These are phyloP conservation scores for Avicennia marina DNA, from an alignment of 257 asterid genomes.

Conservation along the genomic window DNA sequence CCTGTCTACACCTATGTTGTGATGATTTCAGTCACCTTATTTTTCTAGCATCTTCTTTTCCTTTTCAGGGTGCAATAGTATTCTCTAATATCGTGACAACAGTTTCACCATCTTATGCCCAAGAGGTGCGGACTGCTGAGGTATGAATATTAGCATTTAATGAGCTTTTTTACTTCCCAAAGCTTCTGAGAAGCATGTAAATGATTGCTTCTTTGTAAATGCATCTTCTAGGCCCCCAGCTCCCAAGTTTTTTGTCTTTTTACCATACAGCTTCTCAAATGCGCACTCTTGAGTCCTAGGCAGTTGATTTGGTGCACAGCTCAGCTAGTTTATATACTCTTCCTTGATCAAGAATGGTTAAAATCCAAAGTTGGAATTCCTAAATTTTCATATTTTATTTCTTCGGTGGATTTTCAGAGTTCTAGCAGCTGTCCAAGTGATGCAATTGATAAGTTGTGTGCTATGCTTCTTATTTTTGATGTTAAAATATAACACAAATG, in stretches of 20 bases:
- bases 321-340: not conserved
- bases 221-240: slow-evolving; percentile 8
- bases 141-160: slow-evolving; percentile 33
- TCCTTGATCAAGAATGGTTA: not conserved
- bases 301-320: slow-evolving; percentile 1
- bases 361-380: too few species aligned
- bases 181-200: not conserved
- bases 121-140: slow-evolving; percentile 80
- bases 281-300: not conserved
- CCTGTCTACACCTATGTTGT: not conserved
- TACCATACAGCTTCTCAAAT: not conserved
- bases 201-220: too few species aligned
- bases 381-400: too few species aligned
- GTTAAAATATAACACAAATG: not conserved
- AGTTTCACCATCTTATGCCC: slow-evolving; percentile 97
- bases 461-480: not conserved
- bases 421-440: too few species aligned
- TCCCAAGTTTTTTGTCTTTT: not conserved
- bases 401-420: too few species aligned
- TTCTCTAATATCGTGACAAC: slow-evolving; percentile 95
- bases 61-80: slow-evolving; percentile 89
- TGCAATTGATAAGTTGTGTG: slow-evolving; percentile 6
- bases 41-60: not conserved
- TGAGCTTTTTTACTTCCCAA: slow-evolving; percentile 9
- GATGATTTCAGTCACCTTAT: slow-evolving; percentile 13